Evolutionary conservation across 805 yeast species (phyloP).

Genomic region (Cyberlindnera mycetangii): DNA sequence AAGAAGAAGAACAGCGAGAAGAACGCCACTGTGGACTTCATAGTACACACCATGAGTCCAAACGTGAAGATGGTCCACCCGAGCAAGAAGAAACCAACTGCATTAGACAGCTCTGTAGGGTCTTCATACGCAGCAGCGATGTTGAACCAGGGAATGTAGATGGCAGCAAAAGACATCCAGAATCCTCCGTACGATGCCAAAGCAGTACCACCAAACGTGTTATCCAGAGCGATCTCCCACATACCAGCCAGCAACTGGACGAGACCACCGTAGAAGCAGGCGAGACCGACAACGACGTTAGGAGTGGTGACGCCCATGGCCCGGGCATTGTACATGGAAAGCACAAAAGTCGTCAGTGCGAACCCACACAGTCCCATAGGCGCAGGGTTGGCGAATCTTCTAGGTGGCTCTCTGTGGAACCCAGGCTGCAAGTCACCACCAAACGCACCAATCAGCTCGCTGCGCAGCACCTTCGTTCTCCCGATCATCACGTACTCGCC

Average conservation of each 20-base stretch:
- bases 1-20: constrained; percentile 53
- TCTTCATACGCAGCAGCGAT: constrained; percentile 50
- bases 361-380: constrained; percentile 63
- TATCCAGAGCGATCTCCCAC: constrained; percentile 63
- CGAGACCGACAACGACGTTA: constrained; percentile 53
- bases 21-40: constrained; percentile 65
- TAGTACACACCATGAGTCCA: constrained; percentile 49
- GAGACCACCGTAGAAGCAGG: constrained; percentile 62
- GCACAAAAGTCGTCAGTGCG: constrained; percentile 59
- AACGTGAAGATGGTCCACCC: constrained; percentile 67
- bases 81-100: constrained; percentile 55
- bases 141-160: constrained; percentile 58
- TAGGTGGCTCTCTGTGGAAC: constrained; percentile 51
- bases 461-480: constrained; percentile 58
- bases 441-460: constrained; percentile 61
- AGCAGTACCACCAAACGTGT: constrained; percentile 68
- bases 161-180: constrained; percentile 65
- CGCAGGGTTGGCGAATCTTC: constrained; percentile 63
- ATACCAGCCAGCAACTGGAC: constrained; percentile 61
- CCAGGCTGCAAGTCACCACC: constrained; percentile 87
- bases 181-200: constrained; percentile 64
- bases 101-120: constrained; percentile 39
- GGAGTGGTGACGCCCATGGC: constrained; percentile 52
- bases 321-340: constrained; percentile 51
- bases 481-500: constrained; percentile 72